Evolutionary conservation across 2,329 filamentous ascomycete genomes (phyloP), one percentile per base, ranked within the genome.

Genomic region (Cladosporium sp.): DNA sequence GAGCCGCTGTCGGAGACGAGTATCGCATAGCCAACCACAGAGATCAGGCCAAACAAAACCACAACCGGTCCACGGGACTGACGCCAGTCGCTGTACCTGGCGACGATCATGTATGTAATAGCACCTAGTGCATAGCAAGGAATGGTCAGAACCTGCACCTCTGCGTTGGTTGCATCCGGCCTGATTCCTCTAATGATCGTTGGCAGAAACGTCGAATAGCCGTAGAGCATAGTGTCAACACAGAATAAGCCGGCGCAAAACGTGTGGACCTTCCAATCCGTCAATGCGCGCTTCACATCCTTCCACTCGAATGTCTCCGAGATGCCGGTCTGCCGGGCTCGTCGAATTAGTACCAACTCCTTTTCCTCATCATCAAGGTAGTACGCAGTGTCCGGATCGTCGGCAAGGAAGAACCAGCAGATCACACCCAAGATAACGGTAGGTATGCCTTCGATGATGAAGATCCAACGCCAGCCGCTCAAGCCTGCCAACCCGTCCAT

Each of bases 161-260:
- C 75, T 0, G 85, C 79, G 0, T 73, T 73, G 0, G 80, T 75
- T 73, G 85, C 88, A 2, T 63, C 64, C 1, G 71, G 70, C 3
- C 85, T 84, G 45, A 91, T 79, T 3, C 78, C 82, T 37, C 80
- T 74, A 65, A 92, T 89, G 57, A 92, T 91, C 4, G 86, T 89
- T 0, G 88, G 88, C 39, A 92, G 70, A 63, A 91, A 91, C 0
- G 85, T 89, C 43, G 82, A 85, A 66, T 83, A 90, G 4, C 86
- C 85, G 61, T 91, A 91, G 0, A 91, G 75, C 82, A 90, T 86
- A 1, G 84, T 88, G 61, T 89, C 85, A n/a, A 79, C 77, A 27
- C 86, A 85, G 62, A 90, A 90, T 63, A 89, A 85, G 4, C 75
- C 85, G 32, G 81, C 66, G 55, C 77, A 84, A 64, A 89, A 89